Conservation (phyloP, 768 basidiomycete genomes). For the Mycena kentingensis region DNA sequence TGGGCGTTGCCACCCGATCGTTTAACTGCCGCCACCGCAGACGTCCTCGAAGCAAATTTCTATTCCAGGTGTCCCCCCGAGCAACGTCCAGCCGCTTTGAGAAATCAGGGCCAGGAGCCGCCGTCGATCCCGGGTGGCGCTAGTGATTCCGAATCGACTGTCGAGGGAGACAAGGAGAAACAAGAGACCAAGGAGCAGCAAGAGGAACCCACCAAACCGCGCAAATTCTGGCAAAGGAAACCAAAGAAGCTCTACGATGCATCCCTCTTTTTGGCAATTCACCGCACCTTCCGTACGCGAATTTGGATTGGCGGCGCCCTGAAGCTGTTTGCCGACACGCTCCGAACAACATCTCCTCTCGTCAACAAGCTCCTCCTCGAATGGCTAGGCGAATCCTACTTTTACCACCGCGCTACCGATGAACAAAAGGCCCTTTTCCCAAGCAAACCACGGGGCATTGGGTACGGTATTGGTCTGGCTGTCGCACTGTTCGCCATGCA, state of each 20-base stretch:
- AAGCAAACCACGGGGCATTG: slow-evolving; percentile 51
- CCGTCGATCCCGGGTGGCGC: slow-evolving; percentile 1
- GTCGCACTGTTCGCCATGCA: slow-evolving; percentile 64
- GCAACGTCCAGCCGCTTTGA: slow-evolving; percentile 42
- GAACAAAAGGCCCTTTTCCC: slow-evolving; percentile 37
- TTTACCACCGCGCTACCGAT: slow-evolving; percentile 39
- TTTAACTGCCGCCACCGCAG: slow-evolving; percentile 41
- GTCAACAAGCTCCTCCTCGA: slow-evolving; percentile 60
- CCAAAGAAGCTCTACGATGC: slow-evolving; percentile 41
- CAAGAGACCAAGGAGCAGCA: neutral
- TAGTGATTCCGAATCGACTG: slow-evolving; percentile 7
- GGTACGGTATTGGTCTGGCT: slow-evolving; percentile 63
- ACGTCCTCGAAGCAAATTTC: slow-evolving; percentile 47
- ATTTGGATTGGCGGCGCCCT: slow-evolving; percentile 53
- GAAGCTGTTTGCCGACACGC: slow-evolving; percentile 37
- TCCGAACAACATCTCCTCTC: slow-evolving; percentile 42
- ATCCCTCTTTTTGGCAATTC: slow-evolving; percentile 51
- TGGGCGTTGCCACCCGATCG: slow-evolving; percentile 49
- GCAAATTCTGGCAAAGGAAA: slow-evolving; percentile 16
- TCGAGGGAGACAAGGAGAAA: slow-evolving; percentile 18
- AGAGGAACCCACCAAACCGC: slow-evolving; percentile 9
- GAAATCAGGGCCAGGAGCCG: slow-evolving; percentile 13
- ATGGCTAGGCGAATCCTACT: slow-evolving; percentile 56
- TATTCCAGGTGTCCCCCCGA: slow-evolving; percentile 53
- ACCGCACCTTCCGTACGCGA: slow-evolving; percentile 46